A percentile compares a stretch with the other conserved stretches of the same genome.
Conservation (phyloP, 805 yeast genomes). For the Pichia scutulata region DNA sequence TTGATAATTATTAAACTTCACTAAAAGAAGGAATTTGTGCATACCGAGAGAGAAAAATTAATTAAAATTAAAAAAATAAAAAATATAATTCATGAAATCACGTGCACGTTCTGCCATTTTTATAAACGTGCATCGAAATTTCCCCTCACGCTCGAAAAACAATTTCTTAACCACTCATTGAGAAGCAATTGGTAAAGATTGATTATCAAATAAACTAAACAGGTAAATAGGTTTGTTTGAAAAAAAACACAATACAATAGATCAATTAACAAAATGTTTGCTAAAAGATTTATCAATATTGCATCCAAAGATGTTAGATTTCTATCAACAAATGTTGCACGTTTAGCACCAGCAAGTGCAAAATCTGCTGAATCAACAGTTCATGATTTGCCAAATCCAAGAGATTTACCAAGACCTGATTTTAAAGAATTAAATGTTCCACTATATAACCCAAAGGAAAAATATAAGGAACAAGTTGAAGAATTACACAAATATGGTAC, state of each 20-base stretch:
- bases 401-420: constrained; percentile 29
- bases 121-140: not conserved
- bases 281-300: constrained; percentile 3
- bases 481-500: constrained; percentile 77
- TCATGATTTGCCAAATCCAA: constrained; percentile 27
- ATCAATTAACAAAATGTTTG: constrained; percentile 5
- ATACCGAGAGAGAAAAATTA: no score
- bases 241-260: not conserved
- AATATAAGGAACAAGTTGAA: constrained; percentile 56
- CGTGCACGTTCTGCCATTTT: not conserved
- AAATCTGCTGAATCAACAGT: constrained; percentile 11
- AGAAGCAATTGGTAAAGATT: not conserved
- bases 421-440: constrained; percentile 34
- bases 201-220: not conserved
- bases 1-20: no score
- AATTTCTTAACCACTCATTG: not conserved
- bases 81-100: not conserved
- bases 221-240: not conserved
- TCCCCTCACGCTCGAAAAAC: not conserved
- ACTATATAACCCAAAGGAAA: constrained; percentile 70
- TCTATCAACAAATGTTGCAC: constrained; percentile 2
- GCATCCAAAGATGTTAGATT: constrained; percentile 5
- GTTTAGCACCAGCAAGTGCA: constrained; percentile 9
- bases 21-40: no score
- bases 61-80: no score